Conservation (phyloP, 2,329 filamentous ascomycete species). For the Pseudocercospora macadamiae region DNA sequence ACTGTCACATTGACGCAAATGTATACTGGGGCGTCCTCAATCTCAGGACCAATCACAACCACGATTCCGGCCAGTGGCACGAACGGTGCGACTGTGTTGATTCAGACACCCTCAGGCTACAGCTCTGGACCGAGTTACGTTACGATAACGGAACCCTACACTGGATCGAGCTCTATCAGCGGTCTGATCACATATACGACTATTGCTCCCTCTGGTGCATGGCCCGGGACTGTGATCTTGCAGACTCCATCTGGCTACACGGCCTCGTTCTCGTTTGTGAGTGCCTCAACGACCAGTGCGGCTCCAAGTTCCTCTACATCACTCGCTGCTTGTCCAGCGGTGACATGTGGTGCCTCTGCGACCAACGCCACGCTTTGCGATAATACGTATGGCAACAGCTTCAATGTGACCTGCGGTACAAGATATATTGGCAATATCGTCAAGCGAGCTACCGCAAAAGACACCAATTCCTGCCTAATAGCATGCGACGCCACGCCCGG, state of each 20-base stretch:
- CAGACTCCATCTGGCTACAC: conserved; percentile 10
- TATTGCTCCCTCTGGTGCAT: conserved; percentile 13
- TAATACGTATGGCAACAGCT: conserved; percentile 19
- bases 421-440: conserved; percentile 3
- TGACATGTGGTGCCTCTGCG: conserved; percentile 9
- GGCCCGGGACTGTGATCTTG: conserved; percentile 12
- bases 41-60: conserved; percentile 14
- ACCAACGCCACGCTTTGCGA: conserved; percentile 16
- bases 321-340: conserved; percentile 9
- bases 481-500: conserved; percentile 15
- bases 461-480: conserved; percentile 11
- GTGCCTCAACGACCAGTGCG: background rate
- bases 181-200: conserved; percentile 9
- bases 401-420: conserved; percentile 17
- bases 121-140: background rate
- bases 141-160: conserved; percentile 2
- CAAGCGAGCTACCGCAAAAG: conserved; percentile 9
- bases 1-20: background rate
- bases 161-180: background rate
- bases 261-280: background rate
- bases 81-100: conserved; percentile 7
- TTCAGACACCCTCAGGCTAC: conserved; percentile 15
- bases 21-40: conserved; percentile 4
- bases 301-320: conserved; percentile 1
- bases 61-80: conserved; percentile 17